phyloP scores from a whole-genome alignment of 202 grass and related monocot species.

The Elaeis oleifera region DNA sequence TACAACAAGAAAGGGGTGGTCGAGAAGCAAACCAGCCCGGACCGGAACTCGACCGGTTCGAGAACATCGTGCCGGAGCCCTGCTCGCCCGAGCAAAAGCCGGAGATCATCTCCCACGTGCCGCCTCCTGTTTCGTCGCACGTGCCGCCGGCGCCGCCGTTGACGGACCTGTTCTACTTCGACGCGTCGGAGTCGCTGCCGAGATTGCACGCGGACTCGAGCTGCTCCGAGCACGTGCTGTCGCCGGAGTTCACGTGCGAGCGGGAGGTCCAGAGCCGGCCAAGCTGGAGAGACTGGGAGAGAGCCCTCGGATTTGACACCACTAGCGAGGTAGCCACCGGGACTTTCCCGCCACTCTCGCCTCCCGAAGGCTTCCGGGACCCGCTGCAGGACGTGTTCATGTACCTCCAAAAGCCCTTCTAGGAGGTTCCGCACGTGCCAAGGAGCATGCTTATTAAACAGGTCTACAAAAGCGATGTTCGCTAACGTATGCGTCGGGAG shows the following conservation, averaged over 20 bases:
- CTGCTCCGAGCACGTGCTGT: constrained; percentile 63
- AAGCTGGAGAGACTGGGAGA: constrained; percentile 28
- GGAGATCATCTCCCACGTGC: constrained; percentile 17
- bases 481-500: no score
- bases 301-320: constrained; percentile 22
- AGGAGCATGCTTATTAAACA: no score
- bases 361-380: constrained; percentile 29
- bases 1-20: constrained; percentile 86
- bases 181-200: constrained; percentile 34
- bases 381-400: constrained; percentile 47
- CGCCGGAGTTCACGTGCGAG: constrained; percentile 49
- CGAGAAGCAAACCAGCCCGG: constrained; percentile 41
- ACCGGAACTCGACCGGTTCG: constrained; percentile 9
- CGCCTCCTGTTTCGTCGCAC: no score
- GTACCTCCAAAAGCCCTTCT: constrained; percentile 57
- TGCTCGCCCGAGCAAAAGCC: constrained; percentile 30
- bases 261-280: constrained; percentile 64
- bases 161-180: constrained; percentile 54
- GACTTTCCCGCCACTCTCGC: constrained; percentile 31
- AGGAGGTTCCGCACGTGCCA: not conserved
- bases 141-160: not conserved
- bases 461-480: no score
- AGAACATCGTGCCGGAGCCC: constrained; percentile 3
- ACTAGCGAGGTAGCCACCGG: constrained; percentile 13
- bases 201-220: constrained; percentile 49